Base-by-base conservation (phyloP, 2,329 filamentous ascomycete genomes). In the Paramyrothecium roridum region DNA sequence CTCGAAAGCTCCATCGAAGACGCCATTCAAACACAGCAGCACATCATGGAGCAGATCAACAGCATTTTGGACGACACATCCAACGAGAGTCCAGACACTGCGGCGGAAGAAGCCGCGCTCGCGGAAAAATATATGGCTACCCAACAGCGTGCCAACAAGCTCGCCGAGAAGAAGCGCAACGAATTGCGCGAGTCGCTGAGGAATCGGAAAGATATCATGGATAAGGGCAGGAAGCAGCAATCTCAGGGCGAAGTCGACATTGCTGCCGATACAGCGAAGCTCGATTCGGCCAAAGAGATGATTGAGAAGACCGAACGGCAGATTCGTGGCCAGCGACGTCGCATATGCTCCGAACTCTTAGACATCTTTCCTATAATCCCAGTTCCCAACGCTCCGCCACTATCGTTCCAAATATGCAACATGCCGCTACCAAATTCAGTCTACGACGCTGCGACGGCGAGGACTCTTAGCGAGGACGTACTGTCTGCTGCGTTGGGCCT, bases 1-100 rank as follows among this genome's bases (percentile, higher is more conserved):
- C 80, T 98, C 17, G 91, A 96, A 59, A 90, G 89, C 67, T 96
- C 92, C 54, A 90, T 97, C 22, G 91, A 96, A 67, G 93, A 98
- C 70, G 92, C 92, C 2, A 75, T 96, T 11, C 83, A 86, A 1
- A 96, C 91, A 0, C 85, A 89, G 16, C 85, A 89, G 57, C 80
- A 81, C 53, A 79, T 98, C 10, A 85, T 90, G 50, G 74, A 80
- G n/a, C 90, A 96, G 60, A 96, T 97, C 60, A 90, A 90, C 60
- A 69, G 76, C 1, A 72, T 86, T 0, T 68, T 87, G 4, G 68
- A 74, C 0, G 62, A 70, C 0, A 71, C 71, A 3, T 74, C 78
- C 0, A 62, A 69, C 1, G 72, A 81, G 49, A 68, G 72, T 21
- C 71, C 80, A 0, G 76, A 77, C 0, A 70, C 77, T 34, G 83